Conservation (phyloP, 306 rosid genomes). For the Macrotyloma uniflorum region DNA sequence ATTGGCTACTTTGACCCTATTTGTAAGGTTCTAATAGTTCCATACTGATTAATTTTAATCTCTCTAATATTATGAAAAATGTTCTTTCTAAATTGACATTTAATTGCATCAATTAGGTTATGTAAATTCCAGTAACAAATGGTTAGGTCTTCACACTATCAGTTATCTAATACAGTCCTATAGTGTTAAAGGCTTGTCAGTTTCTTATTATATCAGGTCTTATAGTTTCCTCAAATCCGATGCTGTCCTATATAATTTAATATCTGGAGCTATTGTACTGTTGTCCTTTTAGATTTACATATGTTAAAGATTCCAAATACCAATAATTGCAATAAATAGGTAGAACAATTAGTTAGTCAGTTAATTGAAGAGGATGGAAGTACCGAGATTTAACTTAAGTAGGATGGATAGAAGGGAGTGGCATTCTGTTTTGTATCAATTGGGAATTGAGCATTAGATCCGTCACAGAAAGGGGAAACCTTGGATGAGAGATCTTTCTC, state of each 20-base stretch:
- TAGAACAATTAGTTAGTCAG: not conserved
- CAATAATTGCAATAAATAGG: not conserved
- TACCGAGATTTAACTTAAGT: not conserved
- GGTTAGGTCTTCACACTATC: not conserved
- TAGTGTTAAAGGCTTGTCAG: not conserved
- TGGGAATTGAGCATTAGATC: not conserved
- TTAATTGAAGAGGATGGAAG: not conserved
- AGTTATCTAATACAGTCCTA: not conserved
- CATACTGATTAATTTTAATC: not conserved
- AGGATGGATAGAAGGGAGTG: not conserved
- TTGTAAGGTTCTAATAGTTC: not conserved
- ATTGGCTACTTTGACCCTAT: not conserved
- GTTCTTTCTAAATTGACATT: not conserved
- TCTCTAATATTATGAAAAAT: not conserved
- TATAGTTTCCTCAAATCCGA: not conserved
- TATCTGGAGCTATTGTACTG: not conserved
- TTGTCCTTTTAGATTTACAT: constrained; percentile 12
- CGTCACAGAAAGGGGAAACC: not conserved
- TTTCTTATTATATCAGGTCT: not conserved
- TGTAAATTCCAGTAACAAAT: not conserved
- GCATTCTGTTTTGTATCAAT: not conserved
- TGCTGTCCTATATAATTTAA: not conserved
- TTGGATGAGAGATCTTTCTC: not conserved
- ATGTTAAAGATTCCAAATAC: not conserved
- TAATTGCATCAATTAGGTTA: constrained; percentile 1